phyloP scores from a whole-genome alignment of 345 rosid genomes.

The Arabidopsis suecica region DNA sequence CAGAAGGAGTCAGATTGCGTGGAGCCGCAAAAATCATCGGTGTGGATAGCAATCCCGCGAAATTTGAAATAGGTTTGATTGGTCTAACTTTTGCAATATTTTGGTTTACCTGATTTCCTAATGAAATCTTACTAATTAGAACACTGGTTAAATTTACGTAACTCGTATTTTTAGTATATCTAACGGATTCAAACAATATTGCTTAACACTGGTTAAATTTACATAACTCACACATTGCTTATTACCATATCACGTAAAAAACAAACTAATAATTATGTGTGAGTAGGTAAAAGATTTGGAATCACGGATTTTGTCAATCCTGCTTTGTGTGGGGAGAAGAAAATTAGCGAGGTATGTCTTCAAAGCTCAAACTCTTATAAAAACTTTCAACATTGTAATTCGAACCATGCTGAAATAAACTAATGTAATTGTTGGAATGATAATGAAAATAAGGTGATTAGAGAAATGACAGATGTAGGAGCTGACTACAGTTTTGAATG shows the following conservation, averaged over 20 bases:
- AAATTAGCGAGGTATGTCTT: constrained; percentile 48
- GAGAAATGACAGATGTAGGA: constrained; percentile 69
- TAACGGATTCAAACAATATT: no score
- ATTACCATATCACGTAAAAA: neutral
- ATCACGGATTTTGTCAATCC: constrained; percentile 74
- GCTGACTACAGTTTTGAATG: constrained; percentile 86
- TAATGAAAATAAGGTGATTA: constrained; percentile 52
- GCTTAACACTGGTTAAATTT: no score
- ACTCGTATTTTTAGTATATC: no score
- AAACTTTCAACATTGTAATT: neutral
- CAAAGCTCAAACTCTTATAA: neutral
- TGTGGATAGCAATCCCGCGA: constrained; percentile 69
- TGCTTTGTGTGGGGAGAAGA: constrained; percentile 49
- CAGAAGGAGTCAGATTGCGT: constrained; percentile 65
- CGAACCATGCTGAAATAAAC: neutral
- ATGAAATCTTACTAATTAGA: no score
- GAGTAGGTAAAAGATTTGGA: constrained; percentile 64
- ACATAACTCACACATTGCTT: no score
- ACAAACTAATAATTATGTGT: neutral
- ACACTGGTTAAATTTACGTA: no score
- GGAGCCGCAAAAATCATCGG: constrained; percentile 71
- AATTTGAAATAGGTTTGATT: constrained; percentile 55
- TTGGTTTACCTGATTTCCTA: no score
- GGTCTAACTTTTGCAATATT: no score
- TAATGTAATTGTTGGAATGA: neutral